Conservation (phyloP, 169 alveolate genomes). For the Plasmodium relictum region DNA sequence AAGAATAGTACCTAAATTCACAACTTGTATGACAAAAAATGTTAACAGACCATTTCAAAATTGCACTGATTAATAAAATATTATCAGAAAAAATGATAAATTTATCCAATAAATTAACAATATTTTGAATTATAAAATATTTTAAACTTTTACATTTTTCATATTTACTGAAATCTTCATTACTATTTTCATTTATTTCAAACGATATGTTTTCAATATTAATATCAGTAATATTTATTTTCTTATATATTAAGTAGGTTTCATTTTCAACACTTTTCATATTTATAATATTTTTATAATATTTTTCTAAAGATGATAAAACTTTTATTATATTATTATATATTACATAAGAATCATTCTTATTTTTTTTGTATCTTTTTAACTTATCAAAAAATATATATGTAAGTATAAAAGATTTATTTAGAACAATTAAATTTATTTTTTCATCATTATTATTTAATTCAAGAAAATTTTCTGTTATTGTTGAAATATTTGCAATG, state of each 20-base stretch:
- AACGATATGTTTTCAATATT: neutral
- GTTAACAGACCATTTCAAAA: slow-evolving; percentile 47
- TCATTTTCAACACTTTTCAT: neutral
- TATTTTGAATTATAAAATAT: slow-evolving; percentile 28
- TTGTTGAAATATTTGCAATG: slow-evolving; percentile 11
- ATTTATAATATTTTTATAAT: slow-evolving; percentile 20
- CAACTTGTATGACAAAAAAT: slow-evolving; percentile 30
- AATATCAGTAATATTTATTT: neutral
- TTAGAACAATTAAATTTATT: slow-evolving; percentile 28
- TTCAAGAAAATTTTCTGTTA: slow-evolving; percentile 52
- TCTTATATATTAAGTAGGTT: neutral
- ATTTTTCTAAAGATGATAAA: slow-evolving; percentile 23
- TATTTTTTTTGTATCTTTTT: slow-evolving; percentile 25
- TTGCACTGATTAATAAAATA: slow-evolving; percentile 23
- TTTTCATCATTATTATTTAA: neutral
- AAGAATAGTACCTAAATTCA: slow-evolving; percentile 29
- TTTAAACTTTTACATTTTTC: neutral
- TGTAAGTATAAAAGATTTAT: slow-evolving; percentile 24
- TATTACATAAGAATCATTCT: slow-evolving; percentile 41
- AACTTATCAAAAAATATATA: slow-evolving; percentile 51
- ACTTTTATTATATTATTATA: slow-evolving; percentile 40
- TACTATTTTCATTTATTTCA: neutral
- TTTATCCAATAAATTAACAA: slow-evolving; percentile 40
- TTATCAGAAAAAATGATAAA: slow-evolving; percentile 28
- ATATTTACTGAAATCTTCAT: neutral